Evolutionary conservation across 1,139 yeast genomes (phyloP), one percentile per base, ranked within the genome.

Genomic region (Arxiozyma slooffiae): DNA sequence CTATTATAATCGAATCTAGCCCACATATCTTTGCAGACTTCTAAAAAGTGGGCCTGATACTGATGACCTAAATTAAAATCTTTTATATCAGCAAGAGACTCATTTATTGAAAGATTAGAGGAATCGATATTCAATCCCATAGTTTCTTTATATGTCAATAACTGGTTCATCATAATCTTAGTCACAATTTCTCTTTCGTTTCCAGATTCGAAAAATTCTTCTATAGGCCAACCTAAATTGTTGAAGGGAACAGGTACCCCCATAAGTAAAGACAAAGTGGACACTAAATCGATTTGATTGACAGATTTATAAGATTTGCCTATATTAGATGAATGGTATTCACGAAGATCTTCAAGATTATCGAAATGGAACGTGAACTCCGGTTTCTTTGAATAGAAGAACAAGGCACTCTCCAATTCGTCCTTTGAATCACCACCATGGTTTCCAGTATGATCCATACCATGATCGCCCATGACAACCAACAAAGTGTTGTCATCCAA

Each of bases 201-300:
- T 42, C 54, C 44, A 57, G 68, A 17, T 61, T 69, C 46, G 64
- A 71, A 67, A 77, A 86, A 44, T 64, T 88, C 95, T 39, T 80
- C 78, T 40, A 92, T 83, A 1, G 98, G 97, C 59, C 82, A 80
- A 1, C 99, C 99, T 49, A 92, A 73, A 62, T 85, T 90, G 66
- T 90, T 92, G 69, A 78, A 89, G 0, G 99, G 98, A 23, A 92
- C 77, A 0, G 99, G 97, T n/a, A 88, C 62, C 0, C 97, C 97
- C 57, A 89, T 62, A 38, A 90, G 69, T 48, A 86, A 68, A 0
- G 96, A 80, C 7, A 92, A 66, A 0, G 97, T 88, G 2, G 98
- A 85, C 1, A 92, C 97, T 52, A 92, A 71, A 67, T 92, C 98
- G 49, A 92, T 90, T 67, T 92, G 99, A 58, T 85, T 80, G 8